Conservation (phyloP, 2,329 filamentous ascomycete species). For the Mycogone perniciosa region DNA sequence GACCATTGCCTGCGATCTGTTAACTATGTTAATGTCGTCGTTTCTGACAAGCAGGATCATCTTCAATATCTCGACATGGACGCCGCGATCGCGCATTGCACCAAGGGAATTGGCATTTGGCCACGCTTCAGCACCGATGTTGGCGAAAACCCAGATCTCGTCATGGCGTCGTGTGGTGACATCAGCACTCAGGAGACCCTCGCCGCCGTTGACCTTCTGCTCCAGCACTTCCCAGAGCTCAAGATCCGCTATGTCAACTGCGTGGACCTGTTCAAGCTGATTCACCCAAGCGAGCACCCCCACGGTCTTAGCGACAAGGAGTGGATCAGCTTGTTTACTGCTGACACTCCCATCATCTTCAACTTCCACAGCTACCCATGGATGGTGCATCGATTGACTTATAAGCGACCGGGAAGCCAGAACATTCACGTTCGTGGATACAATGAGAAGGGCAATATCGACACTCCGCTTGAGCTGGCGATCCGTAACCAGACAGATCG, state of each 20-base stretch:
- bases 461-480: conserved; percentile 71
- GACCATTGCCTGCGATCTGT: conserved; percentile 66
- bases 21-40: conserved; percentile 78
- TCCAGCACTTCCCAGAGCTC: conserved; percentile 63
- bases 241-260: conserved; percentile 76
- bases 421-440: conserved; percentile 73
- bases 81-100: conserved; percentile 66
- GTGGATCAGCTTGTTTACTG: conserved; percentile 65
- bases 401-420: conserved; percentile 62
- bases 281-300: conserved; percentile 62
- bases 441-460: conserved; percentile 78
- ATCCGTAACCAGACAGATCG: conserved; percentile 73
- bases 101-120: conserved; percentile 74
- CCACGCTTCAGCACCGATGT: conserved; percentile 67
- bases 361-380: conserved; percentile 83
- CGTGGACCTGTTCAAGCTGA: conserved; percentile 75
- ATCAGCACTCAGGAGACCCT: conserved; percentile 68
- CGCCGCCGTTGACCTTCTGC: conserved; percentile 66
- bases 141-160: conserved; percentile 61
- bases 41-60: conserved; percentile 74
- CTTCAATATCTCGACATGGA: conserved; percentile 71
- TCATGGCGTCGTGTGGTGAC: conserved; percentile 73
- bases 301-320: conserved; percentile 63
- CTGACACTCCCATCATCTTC: conserved; percentile 67
- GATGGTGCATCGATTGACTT: conserved; percentile 70